phyloP scores from a whole-genome alignment of 345 rosid genomes.

The Geranium brycei region DNA sequence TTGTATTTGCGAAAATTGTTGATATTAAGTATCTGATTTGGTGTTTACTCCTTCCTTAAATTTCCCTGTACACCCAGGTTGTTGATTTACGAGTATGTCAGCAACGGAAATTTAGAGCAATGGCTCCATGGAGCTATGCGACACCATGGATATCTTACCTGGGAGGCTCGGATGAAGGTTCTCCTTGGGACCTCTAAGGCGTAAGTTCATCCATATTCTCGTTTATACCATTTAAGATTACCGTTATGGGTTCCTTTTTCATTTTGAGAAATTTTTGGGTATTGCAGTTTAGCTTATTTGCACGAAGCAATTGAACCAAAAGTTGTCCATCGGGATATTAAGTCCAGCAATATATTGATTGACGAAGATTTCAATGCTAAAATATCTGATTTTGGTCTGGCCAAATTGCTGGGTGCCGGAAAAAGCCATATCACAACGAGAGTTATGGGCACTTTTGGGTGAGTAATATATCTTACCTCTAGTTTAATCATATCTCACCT shows the following conservation, averaged over 20 bases:
- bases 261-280: constrained; percentile 4
- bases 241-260: neutral
- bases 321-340: constrained; percentile 95
- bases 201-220: constrained; percentile 24
- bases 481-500: neutral
- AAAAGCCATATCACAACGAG: constrained; percentile 75
- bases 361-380: constrained; percentile 72
- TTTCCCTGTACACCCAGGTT: constrained; percentile 24
- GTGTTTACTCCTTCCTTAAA: neutral
- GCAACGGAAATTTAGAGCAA: constrained; percentile 89
- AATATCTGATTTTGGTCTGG: constrained; percentile 91
- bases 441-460: constrained; percentile 99
- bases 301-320: constrained; percentile 99
- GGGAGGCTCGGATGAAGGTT: constrained; percentile 86
- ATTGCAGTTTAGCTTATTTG: constrained; percentile 65
- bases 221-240: constrained; percentile 1
- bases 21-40: neutral
- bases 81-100: constrained; percentile 80
- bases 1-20: neutral
- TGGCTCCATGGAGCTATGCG: constrained; percentile 87
- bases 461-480: constrained; percentile 11
- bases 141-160: constrained; percentile 65
- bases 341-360: constrained; percentile 89
- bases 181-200: constrained; percentile 92
- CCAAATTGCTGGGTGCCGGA: constrained; percentile 87